These are phyloP conservation scores for Aspergillus pseudonomiae DNA, from an alignment of 2,329 filamentous ascomycete genomes.

Conservation along the genomic window DNA sequence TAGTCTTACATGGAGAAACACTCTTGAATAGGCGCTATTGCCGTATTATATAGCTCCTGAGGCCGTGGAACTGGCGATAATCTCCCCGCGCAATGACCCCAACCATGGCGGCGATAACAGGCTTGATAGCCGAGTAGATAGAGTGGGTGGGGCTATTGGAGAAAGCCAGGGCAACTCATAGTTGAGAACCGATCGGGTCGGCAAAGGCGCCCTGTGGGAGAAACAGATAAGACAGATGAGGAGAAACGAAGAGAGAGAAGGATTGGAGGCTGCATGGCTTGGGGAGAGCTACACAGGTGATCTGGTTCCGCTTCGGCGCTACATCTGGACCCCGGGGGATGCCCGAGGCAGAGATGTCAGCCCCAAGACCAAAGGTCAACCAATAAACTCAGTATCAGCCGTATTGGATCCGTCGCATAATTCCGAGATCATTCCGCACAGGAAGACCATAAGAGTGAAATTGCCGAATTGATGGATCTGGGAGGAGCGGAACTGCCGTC, in stretches of 20 bases:
- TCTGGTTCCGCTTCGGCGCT: neutral
- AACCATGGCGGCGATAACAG: neutral
- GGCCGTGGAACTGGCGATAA: neutral
- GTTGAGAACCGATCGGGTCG: neutral
- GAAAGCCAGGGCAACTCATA: neutral
- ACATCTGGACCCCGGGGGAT: neutral
- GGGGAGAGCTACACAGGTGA: neutral
- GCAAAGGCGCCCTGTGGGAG: neutral
- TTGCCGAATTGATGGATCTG: neutral
- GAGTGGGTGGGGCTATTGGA: neutral
- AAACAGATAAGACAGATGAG: neutral
- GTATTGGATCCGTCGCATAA: neutral
- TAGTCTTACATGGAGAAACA: neutral
- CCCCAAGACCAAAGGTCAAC: no score
- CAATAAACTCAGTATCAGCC: neutral
- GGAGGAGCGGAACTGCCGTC: neutral
- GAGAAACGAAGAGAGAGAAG: neutral
- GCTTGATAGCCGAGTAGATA: neutral
- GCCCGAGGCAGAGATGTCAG: neutral
- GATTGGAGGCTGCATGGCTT: neutral
- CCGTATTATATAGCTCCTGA: neutral
- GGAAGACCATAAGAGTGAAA: neutral
- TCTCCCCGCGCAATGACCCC: neutral
- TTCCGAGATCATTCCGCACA: neutral
- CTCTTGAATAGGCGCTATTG: neutral